Conservation (phyloP, 2,329 filamentous ascomycete species). For the Aureobasidium sp. region DNA sequence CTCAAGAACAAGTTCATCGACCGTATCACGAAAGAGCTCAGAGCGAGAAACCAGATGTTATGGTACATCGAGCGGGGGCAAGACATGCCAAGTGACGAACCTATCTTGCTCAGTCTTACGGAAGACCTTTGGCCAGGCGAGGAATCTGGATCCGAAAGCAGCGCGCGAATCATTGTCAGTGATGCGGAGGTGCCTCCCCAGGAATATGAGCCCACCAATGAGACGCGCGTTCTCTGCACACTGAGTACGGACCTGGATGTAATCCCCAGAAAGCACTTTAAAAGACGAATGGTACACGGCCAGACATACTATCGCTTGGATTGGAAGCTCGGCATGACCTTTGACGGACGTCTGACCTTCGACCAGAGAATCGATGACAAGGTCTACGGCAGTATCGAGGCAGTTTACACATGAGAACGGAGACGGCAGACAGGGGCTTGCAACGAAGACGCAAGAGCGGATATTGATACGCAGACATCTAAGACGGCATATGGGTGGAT, state of each 20-base stretch:
- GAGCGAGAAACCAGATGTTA: conserved; percentile 77
- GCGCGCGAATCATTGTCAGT: not conserved
- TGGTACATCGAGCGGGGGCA: conserved; percentile 58
- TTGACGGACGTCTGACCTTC: conserved; percentile 70
- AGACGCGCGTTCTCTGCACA: conserved; percentile 58
- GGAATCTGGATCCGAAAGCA: too few species aligned
- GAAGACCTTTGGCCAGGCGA: too few species aligned
- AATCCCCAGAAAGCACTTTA: conserved; percentile 66
- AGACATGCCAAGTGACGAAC: not conserved
- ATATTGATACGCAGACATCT: too few species aligned
- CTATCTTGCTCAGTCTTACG: not conserved
- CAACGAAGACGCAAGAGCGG: too few species aligned
- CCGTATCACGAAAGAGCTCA: conserved; percentile 73
- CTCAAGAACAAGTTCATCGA: conserved; percentile 72
- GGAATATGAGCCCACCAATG: conserved; percentile 33
- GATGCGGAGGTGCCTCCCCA: not conserved
- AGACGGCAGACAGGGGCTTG: too few species aligned
- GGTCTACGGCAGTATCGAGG: conserved; percentile 68
- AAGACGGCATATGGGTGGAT: too few species aligned
- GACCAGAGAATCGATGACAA: conserved; percentile 73
- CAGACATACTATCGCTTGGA: conserved; percentile 77
- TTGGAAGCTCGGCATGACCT: conserved; percentile 76
- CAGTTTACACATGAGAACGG: too few species aligned
- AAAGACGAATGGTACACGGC: conserved; percentile 66
- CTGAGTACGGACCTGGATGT: conserved; percentile 69